A percentile compares a stretch with the other conserved stretches of the same genome.
These are phyloP conservation scores for Cronartium ribicola DNA, from an alignment of 1,284 basidiomycete genomes.

Conservation along the genomic window DNA sequence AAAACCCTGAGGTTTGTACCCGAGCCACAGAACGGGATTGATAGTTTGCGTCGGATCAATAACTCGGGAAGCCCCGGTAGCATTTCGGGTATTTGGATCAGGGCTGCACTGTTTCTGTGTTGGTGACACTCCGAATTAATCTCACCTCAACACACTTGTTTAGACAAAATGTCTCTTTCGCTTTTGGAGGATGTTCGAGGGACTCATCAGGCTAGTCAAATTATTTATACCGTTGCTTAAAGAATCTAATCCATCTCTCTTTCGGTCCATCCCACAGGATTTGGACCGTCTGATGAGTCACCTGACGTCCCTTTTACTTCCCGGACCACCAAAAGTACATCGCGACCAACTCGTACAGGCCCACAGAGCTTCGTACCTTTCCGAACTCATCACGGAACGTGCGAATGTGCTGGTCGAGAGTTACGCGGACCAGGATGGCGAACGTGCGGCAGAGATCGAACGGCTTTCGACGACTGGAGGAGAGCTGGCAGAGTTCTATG, in stretches of 20 bases:
- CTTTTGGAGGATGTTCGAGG: slow-evolving; percentile 27
- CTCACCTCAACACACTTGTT: too few relatives aligned
- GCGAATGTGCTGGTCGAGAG: slow-evolving; percentile 15
- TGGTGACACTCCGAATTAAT: too few relatives aligned
- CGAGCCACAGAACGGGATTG: too few relatives aligned
- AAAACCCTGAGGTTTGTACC: too few relatives aligned
- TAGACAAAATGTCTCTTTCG: slow-evolving; percentile 38
- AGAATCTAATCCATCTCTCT: neutral
- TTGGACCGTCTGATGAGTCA: slow-evolving; percentile 28
- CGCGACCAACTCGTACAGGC: slow-evolving; percentile 33
- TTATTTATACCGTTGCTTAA: neutral
- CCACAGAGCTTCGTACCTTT: slow-evolving; percentile 26
- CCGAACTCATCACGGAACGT: slow-evolving; percentile 18
- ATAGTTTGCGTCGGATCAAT: too few relatives aligned
- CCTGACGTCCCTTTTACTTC: slow-evolving; percentile 22
- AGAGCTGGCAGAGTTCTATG: slow-evolving; percentile 88
- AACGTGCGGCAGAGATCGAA: slow-evolving; percentile 29
- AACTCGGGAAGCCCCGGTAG: too few relatives aligned
- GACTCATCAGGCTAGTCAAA: slow-evolving; percentile 27
- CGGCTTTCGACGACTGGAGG: slow-evolving; percentile 50
- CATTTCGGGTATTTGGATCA: too few relatives aligned
- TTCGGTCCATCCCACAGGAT: slow-evolving; percentile 6
- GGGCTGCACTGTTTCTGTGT: too few relatives aligned
- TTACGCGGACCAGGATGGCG: slow-evolving; percentile 32
- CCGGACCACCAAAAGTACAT: slow-evolving; percentile 25